phyloP scores from a whole-genome alignment of 129 eudicot species.

The Saposhnikovia divaricata region DNA sequence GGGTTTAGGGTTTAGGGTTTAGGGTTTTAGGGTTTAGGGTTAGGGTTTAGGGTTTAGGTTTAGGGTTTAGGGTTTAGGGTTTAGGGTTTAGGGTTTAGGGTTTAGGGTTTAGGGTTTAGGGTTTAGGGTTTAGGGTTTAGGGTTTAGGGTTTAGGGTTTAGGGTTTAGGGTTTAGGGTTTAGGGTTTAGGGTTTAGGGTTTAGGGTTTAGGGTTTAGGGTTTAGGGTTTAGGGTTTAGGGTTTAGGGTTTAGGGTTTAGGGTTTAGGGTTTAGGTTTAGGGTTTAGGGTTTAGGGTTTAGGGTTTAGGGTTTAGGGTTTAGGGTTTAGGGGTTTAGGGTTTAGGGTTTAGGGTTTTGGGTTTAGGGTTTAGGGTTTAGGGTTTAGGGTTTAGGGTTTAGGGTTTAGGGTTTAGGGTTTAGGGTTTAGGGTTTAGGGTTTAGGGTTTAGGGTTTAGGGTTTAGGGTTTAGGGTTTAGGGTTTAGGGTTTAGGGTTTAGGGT shows the following conservation, averaged over 20 bases:
- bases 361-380: neutral
- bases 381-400: neutral
- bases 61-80: neutral
- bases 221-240: neutral
- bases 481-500: neutral
- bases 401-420: neutral
- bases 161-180: neutral
- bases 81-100: neutral
- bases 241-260: neutral
- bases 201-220: neutral
- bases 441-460: neutral
- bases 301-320: neutral
- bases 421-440: neutral
- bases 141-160: neutral
- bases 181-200: neutral
- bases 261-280: neutral
- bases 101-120: neutral
- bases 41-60: neutral
- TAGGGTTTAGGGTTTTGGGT: neutral
- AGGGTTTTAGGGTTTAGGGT: neutral
- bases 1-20: neutral
- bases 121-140: neutral
- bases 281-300: neutral
- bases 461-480: neutral
- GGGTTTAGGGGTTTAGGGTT: neutral